Base-by-base conservation (phyloP, 306 rosid genomes). In the cucumber (Cucumis sativus) region DNA sequence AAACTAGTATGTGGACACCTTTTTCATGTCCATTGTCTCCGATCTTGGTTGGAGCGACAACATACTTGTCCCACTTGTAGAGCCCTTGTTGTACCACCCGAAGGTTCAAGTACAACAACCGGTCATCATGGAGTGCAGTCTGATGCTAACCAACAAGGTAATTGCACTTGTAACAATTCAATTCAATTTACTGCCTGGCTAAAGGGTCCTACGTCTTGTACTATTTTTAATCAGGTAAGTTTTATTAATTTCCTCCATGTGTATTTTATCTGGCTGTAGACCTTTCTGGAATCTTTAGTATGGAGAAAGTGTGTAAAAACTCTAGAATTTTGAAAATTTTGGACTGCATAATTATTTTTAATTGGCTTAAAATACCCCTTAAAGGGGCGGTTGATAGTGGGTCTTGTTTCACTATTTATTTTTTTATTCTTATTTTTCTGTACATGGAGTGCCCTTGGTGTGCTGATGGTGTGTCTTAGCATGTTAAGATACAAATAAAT, bases 51-150 rank as follows among this genome's bases (percentile, higher is more conserved):
- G 79, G 99, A 96, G 90, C 84, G 99, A 82, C 99, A 96, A 51
- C 96, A 92, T 87, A 96, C 98, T 69, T 96, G 99, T 81, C 99
- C 99, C 56, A 96, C 98, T 51, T 96, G 99, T 89, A 86, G 99
- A 84, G 99, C 99, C 79, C 83, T 82, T 78, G 98, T 96, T 91
- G 97, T 91, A 73, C 98, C 97, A 45, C 88, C 98, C 37, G 99
- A 96, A 80, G 97, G 88, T 67, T 82, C 97, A 59, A 83, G 85
- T 76, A 62, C 79, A 74, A 60, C 90, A 83, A 92, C 83, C 68
- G 96, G 88, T 77, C 96, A 80, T 80, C 89, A 85, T 41, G 93
- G 91, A 75, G 61, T 91, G 75, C 96, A 77, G 69, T 59, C 98
- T 52, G 90, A 96, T 81, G 85, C 77, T 79, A 87, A 84, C 51